phyloP scores from a whole-genome alignment of 1,284 basidiomycete genomes.

The Pterula multifida region DNA sequence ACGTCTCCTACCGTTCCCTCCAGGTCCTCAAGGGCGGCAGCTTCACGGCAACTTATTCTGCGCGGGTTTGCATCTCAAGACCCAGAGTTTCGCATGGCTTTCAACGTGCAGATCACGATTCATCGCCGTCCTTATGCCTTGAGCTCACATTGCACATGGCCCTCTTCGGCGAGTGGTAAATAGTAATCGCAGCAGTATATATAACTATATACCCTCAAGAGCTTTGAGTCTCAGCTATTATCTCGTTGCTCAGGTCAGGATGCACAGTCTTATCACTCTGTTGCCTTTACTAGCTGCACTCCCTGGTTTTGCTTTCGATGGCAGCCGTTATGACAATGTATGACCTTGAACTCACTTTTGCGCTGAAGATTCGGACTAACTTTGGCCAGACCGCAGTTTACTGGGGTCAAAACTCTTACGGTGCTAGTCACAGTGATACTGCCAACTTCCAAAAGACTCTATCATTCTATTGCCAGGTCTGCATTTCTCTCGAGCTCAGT shows the following conservation, averaged over 20 bases:
- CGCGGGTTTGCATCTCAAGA: neutral
- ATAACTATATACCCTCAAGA: neutral
- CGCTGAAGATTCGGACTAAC: neutral
- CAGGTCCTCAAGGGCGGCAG: neutral
- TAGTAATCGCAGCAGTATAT: neutral
- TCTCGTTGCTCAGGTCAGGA: neutral
- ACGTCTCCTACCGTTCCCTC: too few relatives aligned
- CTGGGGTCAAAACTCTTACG: slow-evolving; percentile 45
- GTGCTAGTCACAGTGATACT: slow-evolving; percentile 33
- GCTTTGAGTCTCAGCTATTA: neutral
- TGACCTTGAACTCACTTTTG: slow-evolving; percentile 2
- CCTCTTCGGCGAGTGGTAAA: neutral
- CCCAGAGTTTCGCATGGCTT: neutral
- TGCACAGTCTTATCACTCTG: neutral
- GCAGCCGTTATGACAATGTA: slow-evolving; percentile 13
- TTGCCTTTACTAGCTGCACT: neutral
- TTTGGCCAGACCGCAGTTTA: slow-evolving; percentile 15
- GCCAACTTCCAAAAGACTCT: slow-evolving; percentile 38
- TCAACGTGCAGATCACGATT: neutral
- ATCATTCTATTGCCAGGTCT: slow-evolving; percentile 36
- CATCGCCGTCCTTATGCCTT: neutral
- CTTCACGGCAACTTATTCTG: neutral
- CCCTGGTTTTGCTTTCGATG: slow-evolving; percentile 10
- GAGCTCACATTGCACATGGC: neutral
- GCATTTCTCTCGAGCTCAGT: slow-evolving; percentile 3